Conservation (phyloP, 2,329 filamentous ascomycete genomes). For the Dendrostoma leiphaemia region DNA sequence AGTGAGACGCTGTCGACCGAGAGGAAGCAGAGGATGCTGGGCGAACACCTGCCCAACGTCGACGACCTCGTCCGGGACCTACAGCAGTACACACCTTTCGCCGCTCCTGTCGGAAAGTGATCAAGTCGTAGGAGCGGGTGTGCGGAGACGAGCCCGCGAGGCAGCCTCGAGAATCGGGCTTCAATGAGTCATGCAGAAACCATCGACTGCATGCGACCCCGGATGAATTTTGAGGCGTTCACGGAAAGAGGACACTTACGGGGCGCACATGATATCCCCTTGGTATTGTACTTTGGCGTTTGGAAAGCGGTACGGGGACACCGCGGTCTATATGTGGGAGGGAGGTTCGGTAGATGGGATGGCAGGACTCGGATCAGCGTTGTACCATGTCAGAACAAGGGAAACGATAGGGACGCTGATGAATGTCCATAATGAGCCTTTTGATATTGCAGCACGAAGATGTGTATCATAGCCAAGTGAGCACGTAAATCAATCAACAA, state of each 20-base stretch:
- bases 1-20: slow-evolving; percentile 63
- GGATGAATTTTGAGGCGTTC: too few species aligned
- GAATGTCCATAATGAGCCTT: neutral
- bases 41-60: slow-evolving; percentile 76
- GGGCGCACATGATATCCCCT: too few species aligned
- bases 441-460: neutral
- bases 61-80: slow-evolving; percentile 84
- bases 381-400: neutral
- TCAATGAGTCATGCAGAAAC: too few species aligned
- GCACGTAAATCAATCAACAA: neutral
- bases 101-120: slow-evolving; percentile 46
- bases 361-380: too few species aligned
- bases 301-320: neutral
- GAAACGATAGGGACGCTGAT: neutral
- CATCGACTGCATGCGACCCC: too few species aligned
- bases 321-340: too few species aligned
- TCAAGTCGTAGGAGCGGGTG: too few species aligned
- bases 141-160: neutral
- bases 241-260: too few species aligned
- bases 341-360: too few species aligned
- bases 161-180: too few species aligned
- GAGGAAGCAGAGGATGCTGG: slow-evolving; percentile 79
- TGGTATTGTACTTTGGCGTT: slow-evolving; percentile 3
- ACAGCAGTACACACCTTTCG: slow-evolving; percentile 74
- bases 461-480: neutral